phyloP scores from a whole-genome alignment of 129 eudicot genomes.

The Artemisia annua region DNA sequence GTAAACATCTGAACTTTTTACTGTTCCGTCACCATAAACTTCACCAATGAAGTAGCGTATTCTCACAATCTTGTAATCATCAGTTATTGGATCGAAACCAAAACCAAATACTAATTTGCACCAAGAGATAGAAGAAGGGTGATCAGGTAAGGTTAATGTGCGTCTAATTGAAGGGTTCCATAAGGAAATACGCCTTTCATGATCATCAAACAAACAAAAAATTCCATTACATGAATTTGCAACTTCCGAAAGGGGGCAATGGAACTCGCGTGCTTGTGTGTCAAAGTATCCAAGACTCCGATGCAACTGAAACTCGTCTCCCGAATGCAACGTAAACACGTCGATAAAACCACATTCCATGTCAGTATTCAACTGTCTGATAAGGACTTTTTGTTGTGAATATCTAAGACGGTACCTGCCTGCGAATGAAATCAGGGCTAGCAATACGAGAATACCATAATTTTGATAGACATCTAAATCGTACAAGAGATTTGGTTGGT shows the following conservation, averaged over 20 bases:
- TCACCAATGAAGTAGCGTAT: too few species aligned
- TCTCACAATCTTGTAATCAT: too few species aligned
- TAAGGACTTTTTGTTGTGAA: too few species aligned
- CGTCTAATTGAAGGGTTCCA: constrained; percentile 11
- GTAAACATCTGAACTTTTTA: too few species aligned
- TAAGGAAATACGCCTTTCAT: neutral
- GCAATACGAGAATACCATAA: constrained; percentile 24
- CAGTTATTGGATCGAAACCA: too few species aligned
- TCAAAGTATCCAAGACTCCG: neutral
- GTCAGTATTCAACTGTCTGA: too few species aligned
- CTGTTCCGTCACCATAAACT: too few species aligned
- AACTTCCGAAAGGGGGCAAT: neutral
- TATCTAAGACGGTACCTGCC: neutral
- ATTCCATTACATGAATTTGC: neutral
- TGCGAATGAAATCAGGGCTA: constrained; percentile 12
- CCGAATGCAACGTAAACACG: neutral
- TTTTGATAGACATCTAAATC: constrained; percentile 32
- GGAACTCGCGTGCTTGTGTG: neutral
- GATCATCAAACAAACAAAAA: neutral
- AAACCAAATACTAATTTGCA: too few species aligned
- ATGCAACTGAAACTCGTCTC: neutral
- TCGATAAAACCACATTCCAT: too few species aligned
- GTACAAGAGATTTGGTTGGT: constrained; percentile 26
- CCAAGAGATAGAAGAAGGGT: too few species aligned
- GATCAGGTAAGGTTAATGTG: too few species aligned